Evolutionary conservation across 306 rosid genomes (phyloP).

Genomic region (Albizia julibrissin): DNA sequence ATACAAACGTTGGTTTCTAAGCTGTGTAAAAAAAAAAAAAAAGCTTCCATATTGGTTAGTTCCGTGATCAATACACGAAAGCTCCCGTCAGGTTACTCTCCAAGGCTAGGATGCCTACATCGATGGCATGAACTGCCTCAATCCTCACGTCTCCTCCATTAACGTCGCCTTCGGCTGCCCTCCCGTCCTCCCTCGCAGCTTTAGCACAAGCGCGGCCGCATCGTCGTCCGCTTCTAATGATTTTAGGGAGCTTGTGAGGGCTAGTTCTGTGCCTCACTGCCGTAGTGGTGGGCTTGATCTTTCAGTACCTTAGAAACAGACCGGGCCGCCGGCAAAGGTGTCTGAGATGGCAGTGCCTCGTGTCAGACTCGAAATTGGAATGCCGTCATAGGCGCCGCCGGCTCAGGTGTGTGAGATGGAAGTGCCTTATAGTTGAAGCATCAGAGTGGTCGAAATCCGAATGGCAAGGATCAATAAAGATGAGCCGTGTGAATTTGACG

Average conservation of each 20-base stretch:
- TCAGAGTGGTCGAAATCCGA: too few species aligned
- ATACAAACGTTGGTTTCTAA: too few species aligned
- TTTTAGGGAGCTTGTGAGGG: slow-evolving; percentile 55
- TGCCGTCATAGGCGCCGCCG: too few species aligned
- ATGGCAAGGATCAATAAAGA: slow-evolving; percentile 63
- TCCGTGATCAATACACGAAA: too few species aligned
- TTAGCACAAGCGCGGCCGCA: slow-evolving; percentile 39
- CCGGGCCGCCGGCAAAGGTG: neutral
- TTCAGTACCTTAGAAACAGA: neutral
- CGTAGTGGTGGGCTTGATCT: neutral
- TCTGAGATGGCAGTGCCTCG: neutral
- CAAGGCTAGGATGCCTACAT: slow-evolving; percentile 58
- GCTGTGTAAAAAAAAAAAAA: too few species aligned
- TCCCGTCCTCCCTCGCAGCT: slow-evolving; percentile 48
- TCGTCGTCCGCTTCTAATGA: slow-evolving; percentile 35
- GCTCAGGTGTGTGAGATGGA: too few species aligned
- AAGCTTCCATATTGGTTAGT: too few species aligned
- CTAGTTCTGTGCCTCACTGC: slow-evolving; percentile 33
- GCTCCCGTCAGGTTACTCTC: slow-evolving; percentile 44
- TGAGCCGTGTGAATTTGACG: slow-evolving; percentile 48
- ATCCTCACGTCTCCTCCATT: slow-evolving; percentile 28
- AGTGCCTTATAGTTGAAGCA: too few species aligned
- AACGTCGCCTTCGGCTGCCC: slow-evolving; percentile 44
- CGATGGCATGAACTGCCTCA: slow-evolving; percentile 45
- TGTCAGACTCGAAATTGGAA: too few species aligned